Conservation (phyloP, 306 rosid species). For the Rosa chinensis region DNA sequence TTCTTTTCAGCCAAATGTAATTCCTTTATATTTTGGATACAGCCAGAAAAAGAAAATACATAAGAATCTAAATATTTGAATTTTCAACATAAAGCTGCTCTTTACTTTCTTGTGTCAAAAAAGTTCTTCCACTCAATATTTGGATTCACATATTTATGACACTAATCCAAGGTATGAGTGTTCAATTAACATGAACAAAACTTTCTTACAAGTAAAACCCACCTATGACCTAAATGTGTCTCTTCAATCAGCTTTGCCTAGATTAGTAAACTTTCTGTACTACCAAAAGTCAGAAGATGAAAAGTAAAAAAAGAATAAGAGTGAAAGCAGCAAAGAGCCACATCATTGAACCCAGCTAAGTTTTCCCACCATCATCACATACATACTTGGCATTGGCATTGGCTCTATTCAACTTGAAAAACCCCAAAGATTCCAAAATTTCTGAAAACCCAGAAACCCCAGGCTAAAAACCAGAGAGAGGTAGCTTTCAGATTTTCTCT, state of each 20-base stretch:
- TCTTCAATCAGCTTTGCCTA: constrained; percentile 5
- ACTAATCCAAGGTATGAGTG: not conserved
- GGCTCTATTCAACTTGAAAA: constrained; percentile 17
- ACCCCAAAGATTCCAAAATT: constrained; percentile 28
- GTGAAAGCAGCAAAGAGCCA: not conserved
- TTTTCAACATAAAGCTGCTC: not conserved
- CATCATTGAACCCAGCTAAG: constrained; percentile 9
- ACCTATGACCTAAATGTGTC: not conserved
- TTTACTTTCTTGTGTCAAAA: not conserved
- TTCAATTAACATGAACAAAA: not conserved
- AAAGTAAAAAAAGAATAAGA: not conserved
- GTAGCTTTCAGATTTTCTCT: constrained; percentile 50
- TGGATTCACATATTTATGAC: not conserved
- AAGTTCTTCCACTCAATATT: not conserved
- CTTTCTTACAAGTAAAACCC: not conserved
- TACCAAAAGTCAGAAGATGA: not conserved
- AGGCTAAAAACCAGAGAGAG: constrained; percentile 34
- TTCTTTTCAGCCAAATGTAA: not conserved
- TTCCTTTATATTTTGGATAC: not conserved
- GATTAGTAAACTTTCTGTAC: constrained; percentile 27
- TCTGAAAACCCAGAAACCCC: constrained; percentile 29
- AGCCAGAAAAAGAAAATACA: not conserved
- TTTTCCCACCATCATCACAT: constrained; percentile 23
- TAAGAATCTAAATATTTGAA: not conserved
- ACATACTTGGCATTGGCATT: not conserved